phyloP scores from a whole-genome alignment of 768 basidiomycete genomes.

The Boletus rubescentipes region DNA sequence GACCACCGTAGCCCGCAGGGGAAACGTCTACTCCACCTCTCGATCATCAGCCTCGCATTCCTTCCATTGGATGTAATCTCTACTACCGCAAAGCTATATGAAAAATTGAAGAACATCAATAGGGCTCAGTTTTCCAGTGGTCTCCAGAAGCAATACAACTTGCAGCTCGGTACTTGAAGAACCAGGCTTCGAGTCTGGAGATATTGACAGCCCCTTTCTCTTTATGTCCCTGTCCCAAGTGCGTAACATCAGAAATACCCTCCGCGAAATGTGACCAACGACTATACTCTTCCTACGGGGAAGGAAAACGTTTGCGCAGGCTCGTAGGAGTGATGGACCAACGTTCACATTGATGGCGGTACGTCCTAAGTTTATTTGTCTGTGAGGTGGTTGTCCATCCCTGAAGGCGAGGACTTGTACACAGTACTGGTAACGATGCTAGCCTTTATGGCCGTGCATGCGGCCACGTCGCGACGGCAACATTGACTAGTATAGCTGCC shows the following conservation, averaged over 20 bases:
- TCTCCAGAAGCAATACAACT: slow-evolving; percentile 2
- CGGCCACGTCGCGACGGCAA: no score
- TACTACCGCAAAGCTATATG: not conserved
- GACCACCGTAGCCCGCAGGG: not conserved
- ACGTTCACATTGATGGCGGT: no score
- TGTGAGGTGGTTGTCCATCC: no score
- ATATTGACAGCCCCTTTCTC: not conserved
- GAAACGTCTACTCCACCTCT: slow-evolving; percentile 1
- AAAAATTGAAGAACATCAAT: not conserved
- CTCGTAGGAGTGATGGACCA: no score
- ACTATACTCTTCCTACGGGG: not conserved
- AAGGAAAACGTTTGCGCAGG: no score
- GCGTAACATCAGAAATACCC: not conserved
- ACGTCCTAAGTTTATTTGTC: no score
- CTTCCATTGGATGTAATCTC: not conserved
- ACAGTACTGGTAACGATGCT: no score
- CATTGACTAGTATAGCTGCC: no score
- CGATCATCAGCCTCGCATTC: not conserved
- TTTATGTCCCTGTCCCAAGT: not conserved
- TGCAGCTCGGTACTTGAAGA: slow-evolving; percentile 1
- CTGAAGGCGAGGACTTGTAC: no score
- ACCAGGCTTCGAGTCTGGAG: slow-evolving; percentile 1
- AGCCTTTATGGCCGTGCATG: no score
- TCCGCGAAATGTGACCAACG: not conserved
- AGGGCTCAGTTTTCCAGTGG: not conserved